A percentile compares a stretch with the other conserved stretches of the same genome.
Evolutionary conservation across 2,329 filamentous ascomycete species (phyloP).

Genomic region (Byssochlamys sp.): DNA sequence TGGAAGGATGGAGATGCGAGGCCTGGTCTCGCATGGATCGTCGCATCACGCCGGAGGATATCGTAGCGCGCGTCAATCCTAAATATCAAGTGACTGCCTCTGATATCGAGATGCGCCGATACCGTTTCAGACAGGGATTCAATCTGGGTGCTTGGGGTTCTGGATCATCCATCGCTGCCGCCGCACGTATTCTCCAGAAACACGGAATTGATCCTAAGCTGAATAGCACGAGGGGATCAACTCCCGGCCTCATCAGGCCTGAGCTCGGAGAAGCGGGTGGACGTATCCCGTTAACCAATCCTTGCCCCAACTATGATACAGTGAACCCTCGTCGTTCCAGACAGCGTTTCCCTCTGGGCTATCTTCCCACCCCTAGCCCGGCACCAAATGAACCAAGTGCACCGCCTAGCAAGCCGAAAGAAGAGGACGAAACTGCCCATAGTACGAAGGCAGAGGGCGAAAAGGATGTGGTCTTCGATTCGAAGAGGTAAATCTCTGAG

Average conservation of each 20-base stretch:
- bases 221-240: constrained; percentile 15
- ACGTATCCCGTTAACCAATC: constrained; percentile 9
- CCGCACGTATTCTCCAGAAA: constrained; percentile 5
- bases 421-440: not conserved
- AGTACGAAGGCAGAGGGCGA: not conserved
- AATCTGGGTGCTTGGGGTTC: constrained; percentile 8
- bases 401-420: not conserved
- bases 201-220: constrained; percentile 3
- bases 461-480: not conserved
- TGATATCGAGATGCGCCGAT: constrained; percentile 7
- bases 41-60: constrained; percentile 13
- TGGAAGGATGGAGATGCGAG: constrained; percentile 17
- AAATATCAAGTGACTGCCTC: constrained; percentile 1
- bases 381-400: not conserved
- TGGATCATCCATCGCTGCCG: constrained; percentile 4
- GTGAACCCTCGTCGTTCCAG: not conserved
- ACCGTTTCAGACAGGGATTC: constrained; percentile 8
- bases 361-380: not conserved
- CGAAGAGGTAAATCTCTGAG: not conserved
- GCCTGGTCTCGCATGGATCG: constrained; percentile 17
- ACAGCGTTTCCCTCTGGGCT: not conserved
- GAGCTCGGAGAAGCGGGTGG: constrained; percentile 12
- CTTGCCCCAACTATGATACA: not conserved
- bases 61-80: constrained; percentile 15
- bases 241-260: constrained; percentile 14